phyloP scores from a whole-genome alignment of 345 rosid species.

The Arabidopsis suecica region DNA sequence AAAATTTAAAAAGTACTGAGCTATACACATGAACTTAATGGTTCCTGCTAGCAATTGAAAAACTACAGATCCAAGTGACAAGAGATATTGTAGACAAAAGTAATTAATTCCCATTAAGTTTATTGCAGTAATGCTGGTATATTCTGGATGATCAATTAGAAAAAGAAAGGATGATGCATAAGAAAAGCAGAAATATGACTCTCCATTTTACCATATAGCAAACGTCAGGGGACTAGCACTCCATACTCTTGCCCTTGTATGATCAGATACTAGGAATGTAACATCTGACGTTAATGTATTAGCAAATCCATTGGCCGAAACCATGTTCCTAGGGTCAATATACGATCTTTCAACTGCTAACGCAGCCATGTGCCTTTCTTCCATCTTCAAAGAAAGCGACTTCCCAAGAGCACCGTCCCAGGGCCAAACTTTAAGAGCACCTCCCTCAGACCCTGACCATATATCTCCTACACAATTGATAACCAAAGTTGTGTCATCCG shows the following conservation, averaged over 20 bases:
- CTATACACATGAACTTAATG: background rate
- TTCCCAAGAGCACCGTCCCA: conserved; percentile 84
- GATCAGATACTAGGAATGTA: conserved; percentile 75
- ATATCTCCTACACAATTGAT: conserved; percentile 67
- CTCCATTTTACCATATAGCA: conserved; percentile 71
- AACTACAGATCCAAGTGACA: background rate
- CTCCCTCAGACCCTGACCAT: conserved; percentile 97
- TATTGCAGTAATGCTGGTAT: conserved; percentile 14
- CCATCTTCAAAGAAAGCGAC: conserved; percentile 64
- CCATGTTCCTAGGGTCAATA: conserved; percentile 78
- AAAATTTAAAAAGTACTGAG: conserved; percentile 3
- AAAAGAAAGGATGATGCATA: conserved; percentile 9
- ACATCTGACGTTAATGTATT: conserved; percentile 76
- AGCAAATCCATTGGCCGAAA: conserved; percentile 63
- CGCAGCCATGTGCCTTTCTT: conserved; percentile 68
- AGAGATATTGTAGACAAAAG: background rate
- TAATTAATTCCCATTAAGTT: background rate
- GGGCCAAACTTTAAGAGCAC: conserved; percentile 80
- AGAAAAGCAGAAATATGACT: conserved; percentile 22
- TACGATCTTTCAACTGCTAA: conserved; percentile 73
- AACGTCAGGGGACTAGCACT: conserved; percentile 72
- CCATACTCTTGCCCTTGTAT: conserved; percentile 78
- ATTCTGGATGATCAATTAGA: background rate
- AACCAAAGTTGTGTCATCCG: conserved; percentile 17
- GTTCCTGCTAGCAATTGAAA: conserved; percentile 12